Percentiles rank a stretch among this genome's conserved stretches.
Conservation (phyloP, 2,329 filamentous ascomycete genomes). For the Alternaria rosae region DNA sequence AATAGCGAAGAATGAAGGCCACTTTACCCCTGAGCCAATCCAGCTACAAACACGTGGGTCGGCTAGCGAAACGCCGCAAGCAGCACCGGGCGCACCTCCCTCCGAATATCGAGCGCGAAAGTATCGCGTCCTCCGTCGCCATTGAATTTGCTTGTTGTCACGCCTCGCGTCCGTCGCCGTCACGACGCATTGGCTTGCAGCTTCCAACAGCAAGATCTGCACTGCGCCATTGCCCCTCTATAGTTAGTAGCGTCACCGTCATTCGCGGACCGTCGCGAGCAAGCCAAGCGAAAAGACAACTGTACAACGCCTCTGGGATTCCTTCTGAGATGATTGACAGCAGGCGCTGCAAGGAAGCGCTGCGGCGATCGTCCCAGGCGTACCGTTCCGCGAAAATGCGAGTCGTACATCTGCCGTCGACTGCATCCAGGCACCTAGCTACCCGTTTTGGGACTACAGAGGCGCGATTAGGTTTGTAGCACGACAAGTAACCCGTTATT, state of each 20-base stretch:
- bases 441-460: conserved; percentile 14
- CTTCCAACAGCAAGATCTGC: neutral
- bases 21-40: conserved; percentile 21
- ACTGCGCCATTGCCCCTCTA: neutral
- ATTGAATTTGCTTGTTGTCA: neutral
- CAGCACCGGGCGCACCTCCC: conserved; percentile 8
- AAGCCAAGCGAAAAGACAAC: neutral
- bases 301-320: neutral
- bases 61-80: conserved; percentile 23
- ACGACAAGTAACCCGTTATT: conserved; percentile 13
- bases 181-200: neutral
- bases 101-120: neutral
- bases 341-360: conserved; percentile 1
- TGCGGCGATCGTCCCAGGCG: conserved; percentile 3
- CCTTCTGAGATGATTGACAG: conserved; percentile 1
- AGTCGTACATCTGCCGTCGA: conserved; percentile 7
- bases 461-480: conserved; percentile 14
- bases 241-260: neutral
- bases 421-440: neutral
- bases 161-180: neutral
- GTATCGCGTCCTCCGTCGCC: neutral
- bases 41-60: conserved; percentile 25
- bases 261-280: neutral
- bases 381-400: conserved; percentile 6
- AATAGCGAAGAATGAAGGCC: neutral